Conservation (phyloP, 345 rosid species). For the Linum lewisii region DNA sequence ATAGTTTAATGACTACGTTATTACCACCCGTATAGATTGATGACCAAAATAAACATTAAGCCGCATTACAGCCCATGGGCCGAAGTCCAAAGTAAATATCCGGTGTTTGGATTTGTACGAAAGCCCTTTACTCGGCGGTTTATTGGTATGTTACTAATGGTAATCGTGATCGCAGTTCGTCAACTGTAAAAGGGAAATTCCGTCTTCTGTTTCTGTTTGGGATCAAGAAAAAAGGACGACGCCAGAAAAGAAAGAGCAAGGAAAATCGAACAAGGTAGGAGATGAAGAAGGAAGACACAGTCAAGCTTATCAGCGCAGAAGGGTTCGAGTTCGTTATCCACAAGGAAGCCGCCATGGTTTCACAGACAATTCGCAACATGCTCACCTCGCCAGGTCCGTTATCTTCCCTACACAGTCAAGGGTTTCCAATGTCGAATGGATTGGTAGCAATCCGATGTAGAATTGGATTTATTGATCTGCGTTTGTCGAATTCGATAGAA, state of each 20-base stretch:
- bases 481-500: not conserved
- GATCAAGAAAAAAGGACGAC: not conserved
- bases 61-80: no score
- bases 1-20: no score
- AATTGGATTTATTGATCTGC: not conserved
- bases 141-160: no score
- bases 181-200: not conserved
- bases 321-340: slow-evolving; percentile 74
- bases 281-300: slow-evolving; percentile 58
- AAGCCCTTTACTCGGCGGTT: no score
- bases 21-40: no score
- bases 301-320: slow-evolving; percentile 72
- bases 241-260: not conserved
- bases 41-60: no score
- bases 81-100: no score
- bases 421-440: not conserved
- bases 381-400: slow-evolving; percentile 68
- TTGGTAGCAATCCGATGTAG: not conserved
- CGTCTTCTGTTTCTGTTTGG: not conserved
- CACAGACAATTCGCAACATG: slow-evolving; percentile 87
- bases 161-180: not conserved
- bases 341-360: slow-evolving; percentile 84
- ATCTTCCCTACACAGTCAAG: not conserved
- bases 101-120: no score
- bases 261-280: not conserved